Conservation (phyloP, 345 rosid genomes). For the thale cress (Arabidopsis thaliana) region DNA sequence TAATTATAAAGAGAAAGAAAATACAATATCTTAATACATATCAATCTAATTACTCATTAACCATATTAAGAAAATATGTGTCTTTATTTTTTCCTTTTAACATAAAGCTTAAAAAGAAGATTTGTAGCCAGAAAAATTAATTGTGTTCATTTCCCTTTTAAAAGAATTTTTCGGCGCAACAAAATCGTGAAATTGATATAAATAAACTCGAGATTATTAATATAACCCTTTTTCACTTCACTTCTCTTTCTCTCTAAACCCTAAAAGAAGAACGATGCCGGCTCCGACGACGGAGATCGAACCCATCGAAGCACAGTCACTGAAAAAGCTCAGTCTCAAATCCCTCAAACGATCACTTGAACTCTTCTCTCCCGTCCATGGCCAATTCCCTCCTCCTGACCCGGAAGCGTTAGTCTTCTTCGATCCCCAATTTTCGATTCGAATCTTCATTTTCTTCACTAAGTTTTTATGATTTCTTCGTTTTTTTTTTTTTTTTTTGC, state of each 20-base stretch:
- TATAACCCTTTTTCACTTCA: not conserved
- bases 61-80: too few species aligned
- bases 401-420: slow-evolving; percentile 63
- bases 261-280: slow-evolving; percentile 51
- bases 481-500: slow-evolving; percentile 33
- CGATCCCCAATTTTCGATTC: slow-evolving; percentile 22
- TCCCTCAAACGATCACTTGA: slow-evolving; percentile 87
- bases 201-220: not conserved
- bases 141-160: too few species aligned
- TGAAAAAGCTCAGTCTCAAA: slow-evolving; percentile 87
- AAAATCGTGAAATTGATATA: not conserved
- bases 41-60: too few species aligned
- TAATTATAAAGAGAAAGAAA: too few species aligned
- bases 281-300: slow-evolving; percentile 70
- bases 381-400: slow-evolving; percentile 77
- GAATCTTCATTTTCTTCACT: not conserved
- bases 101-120: too few species aligned
- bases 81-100: too few species aligned
- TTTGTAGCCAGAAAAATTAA: too few species aligned
- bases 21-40: too few species aligned
- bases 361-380: slow-evolving; percentile 82
- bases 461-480: not conserved
- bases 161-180: not conserved
- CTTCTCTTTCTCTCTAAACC: slow-evolving; percentile 29
- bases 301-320: slow-evolving; percentile 86